Evolutionary conservation across 345 rosid genomes (phyloP).

Genomic region (Brassica nigra): DNA sequence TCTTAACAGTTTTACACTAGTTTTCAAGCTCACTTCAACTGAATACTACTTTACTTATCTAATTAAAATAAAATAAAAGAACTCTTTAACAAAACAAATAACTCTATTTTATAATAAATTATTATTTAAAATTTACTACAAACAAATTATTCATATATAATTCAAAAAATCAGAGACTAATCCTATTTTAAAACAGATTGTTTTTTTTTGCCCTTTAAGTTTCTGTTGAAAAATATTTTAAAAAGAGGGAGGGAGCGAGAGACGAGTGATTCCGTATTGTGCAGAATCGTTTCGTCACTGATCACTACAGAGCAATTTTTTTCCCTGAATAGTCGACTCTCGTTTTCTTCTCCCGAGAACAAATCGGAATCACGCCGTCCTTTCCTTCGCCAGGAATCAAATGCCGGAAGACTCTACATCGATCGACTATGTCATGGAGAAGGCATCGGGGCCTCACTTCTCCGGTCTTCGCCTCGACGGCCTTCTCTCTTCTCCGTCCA

Average conservation of each 20-base stretch:
- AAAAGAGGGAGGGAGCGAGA: constrained; percentile 29
- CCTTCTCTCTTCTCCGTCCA: constrained; percentile 58
- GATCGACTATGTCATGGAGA: constrained; percentile 92
- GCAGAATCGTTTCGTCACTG: constrained; percentile 27
- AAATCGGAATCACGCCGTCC: too few relatives aligned
- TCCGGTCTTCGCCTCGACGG: constrained; percentile 93
- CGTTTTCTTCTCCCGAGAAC: constrained; percentile 3
- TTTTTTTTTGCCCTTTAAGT: background rate
- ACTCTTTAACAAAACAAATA: background rate
- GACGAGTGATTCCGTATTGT: constrained; percentile 28
- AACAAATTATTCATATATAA: background rate
- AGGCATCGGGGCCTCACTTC: constrained; percentile 97
- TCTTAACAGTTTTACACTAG: background rate
- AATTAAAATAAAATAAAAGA: background rate
- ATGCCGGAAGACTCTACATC: constrained; percentile 63
- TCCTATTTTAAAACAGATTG: too few relatives aligned
- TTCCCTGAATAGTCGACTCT: background rate
- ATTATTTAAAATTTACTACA: background rate
- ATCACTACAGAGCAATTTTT: constrained; percentile 4
- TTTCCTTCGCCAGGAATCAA: background rate
- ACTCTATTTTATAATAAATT: background rate
- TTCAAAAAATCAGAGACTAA: too few relatives aligned
- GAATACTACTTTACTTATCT: background rate
- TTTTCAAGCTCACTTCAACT: background rate
- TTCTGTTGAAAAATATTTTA: background rate